These are phyloP conservation scores for Tetradesmus lagerheimii DNA, from an alignment of 139 green algal species.

Conservation along the genomic window DNA sequence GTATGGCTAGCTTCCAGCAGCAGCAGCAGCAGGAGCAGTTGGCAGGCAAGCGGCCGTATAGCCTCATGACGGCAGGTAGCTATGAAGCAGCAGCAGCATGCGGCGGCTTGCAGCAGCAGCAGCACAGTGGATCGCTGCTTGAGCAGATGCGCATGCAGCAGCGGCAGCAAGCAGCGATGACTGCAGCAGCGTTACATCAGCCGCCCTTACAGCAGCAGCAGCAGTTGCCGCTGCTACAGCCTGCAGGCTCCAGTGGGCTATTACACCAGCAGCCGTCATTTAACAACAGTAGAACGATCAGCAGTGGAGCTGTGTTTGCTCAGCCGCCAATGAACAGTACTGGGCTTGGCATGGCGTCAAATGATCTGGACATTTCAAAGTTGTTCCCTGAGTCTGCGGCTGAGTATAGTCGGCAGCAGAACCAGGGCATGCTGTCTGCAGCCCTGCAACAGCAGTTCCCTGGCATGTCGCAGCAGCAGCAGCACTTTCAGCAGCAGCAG, in stretches of 20 bases:
- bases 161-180: not conserved
- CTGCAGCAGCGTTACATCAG: not conserved
- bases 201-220: not conserved
- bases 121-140: not conserved
- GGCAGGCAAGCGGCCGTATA: not conserved
- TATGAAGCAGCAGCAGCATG: conserved; percentile 34
- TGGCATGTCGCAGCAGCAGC: not conserved
- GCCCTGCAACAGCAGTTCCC: conserved; percentile 33
- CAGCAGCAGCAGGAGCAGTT: conserved; percentile 12
- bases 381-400: conserved; percentile 27
- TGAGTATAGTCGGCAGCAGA: not conserved
- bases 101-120: not conserved
- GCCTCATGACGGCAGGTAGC: not conserved
- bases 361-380: not conserved
- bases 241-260: not conserved
- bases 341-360: no score
- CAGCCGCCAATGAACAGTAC: not conserved
- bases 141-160: not conserved
- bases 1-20: conserved; percentile 8
- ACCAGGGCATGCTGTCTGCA: not conserved
- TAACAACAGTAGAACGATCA: not conserved
- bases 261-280: not conserved
- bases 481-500: not conserved
- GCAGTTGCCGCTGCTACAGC: not conserved
- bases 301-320: not conserved